Conservation (phyloP, 192 early-diverging fungal species). For the Linnemannia zychae region DNA sequence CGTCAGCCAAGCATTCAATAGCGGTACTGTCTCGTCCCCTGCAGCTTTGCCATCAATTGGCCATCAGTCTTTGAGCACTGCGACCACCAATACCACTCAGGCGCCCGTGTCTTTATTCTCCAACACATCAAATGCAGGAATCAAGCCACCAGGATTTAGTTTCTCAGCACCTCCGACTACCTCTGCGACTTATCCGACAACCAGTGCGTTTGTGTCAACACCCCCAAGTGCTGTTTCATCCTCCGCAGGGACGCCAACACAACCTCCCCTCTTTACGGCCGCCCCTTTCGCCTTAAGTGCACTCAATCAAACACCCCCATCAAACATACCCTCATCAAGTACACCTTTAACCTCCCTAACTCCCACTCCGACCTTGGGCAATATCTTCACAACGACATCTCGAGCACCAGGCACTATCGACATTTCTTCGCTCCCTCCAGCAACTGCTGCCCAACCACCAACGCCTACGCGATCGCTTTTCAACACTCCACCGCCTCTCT, state of each 20-base stretch:
- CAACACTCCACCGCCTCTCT: background rate
- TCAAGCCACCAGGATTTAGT: background rate
- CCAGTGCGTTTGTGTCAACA: background rate
- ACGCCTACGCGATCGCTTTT: background rate
- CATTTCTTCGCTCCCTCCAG: background rate
- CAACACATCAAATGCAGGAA: background rate
- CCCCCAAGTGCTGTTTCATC: background rate
- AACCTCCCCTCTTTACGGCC: background rate
- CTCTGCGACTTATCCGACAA: background rate
- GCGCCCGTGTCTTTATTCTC: background rate
- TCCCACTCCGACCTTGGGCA: background rate
- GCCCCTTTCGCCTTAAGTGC: constrained; percentile 10
- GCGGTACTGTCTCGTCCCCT: background rate
- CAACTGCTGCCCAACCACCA: background rate
- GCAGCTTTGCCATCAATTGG: background rate
- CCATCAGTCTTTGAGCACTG: background rate
- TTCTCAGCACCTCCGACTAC: background rate
- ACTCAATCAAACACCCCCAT: background rate
- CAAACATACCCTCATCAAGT: background rate
- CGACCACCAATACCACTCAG: background rate
- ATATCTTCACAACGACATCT: background rate
- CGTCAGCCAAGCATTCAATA: background rate
- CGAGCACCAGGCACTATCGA: background rate
- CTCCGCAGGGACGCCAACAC: background rate
- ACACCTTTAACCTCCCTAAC: background rate